Base-by-base conservation (phyloP, 768 basidiomycete species). In the Russula sp. region DNA sequence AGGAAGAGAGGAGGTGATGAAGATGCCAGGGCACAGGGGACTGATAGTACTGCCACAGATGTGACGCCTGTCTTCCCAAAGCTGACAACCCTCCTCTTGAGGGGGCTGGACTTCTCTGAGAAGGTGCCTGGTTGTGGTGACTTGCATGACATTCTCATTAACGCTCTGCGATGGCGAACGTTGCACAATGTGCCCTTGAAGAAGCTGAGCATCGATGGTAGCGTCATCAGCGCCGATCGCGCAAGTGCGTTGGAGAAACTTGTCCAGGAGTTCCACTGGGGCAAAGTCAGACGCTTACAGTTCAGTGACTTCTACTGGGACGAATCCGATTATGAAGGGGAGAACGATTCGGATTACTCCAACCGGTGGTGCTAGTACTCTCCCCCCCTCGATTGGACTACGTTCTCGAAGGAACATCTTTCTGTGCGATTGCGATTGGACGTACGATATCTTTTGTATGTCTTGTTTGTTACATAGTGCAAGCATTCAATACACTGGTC, bases 1-100 rank as follows among this genome's bases (percentile, higher is more conserved):
- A 53, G 47, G n/a, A n/a, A 27, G n/a, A 52, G 16, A 10, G 49
- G 32, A n/a, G 31, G 27, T 13, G n/a, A 14, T 40, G 57, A 14
- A 42, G 47, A 16, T 27, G 16, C 53, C 7, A 37, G 13, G 16
- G 10, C 37, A 4, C 53, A 55, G n/a, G 37, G 45, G 4, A 22
- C 10, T 18, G n/a, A n/a, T 11, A 34, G 39, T 32, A 4, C 11
- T 16, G 14, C 34, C 5, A n/a, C 14, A 14, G 3, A 18, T 6
- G 20, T 8, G 6, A 32, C n/a, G 0, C 47, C n/a, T 34, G 7
- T 20, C 20, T 63, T 63, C 39, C 62, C 62, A 3, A 58, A 54
- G n/a, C 37, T 63, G 57, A 59, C 22, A 6, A 48, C 57, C 4
- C 57, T 63, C 32, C 35, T 47, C n/a, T 20, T 63, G 44, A 39